phyloP scores from a whole-genome alignment of 805 yeast genomes.

The Ogataea minuta region DNA sequence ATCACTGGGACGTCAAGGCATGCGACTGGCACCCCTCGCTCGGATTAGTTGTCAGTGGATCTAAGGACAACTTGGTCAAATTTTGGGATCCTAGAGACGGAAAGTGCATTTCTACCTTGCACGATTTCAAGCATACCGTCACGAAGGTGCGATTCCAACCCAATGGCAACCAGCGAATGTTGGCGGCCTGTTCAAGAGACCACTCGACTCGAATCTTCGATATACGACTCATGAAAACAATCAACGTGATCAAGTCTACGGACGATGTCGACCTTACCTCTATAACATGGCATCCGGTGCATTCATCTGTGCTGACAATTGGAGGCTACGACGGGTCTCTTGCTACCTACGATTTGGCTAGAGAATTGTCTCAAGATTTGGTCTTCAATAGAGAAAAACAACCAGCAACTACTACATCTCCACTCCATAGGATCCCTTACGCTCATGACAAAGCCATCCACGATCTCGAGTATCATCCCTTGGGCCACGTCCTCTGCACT shows the following conservation, averaged over 20 bases:
- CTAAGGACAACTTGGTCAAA: constrained; percentile 90
- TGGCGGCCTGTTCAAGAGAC: constrained; percentile 89
- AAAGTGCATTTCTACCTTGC: constrained; percentile 71
- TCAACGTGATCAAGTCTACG: constrained; percentile 63
- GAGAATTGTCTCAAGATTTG: constrained; percentile 40
- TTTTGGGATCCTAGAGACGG: constrained; percentile 94
- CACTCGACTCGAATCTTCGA: constrained; percentile 86
- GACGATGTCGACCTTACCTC: constrained; percentile 82
- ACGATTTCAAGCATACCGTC: constrained; percentile 94
- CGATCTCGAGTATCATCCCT: constrained; percentile 87
- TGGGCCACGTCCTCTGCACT: constrained; percentile 86
- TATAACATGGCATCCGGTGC: constrained; percentile 90
- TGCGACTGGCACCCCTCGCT: constrained; percentile 95
- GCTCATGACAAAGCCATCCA: constrained; percentile 95
- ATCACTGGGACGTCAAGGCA: constrained; percentile 98
- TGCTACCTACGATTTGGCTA: constrained; percentile 68
- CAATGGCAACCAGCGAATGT: constrained; percentile 62
- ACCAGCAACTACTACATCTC: constrained; percentile 26
- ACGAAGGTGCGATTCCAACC: constrained; percentile 76
- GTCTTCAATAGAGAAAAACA: constrained; percentile 17
- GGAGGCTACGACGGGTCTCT: constrained; percentile 91
- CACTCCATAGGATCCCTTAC: constrained; percentile 65
- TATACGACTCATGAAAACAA: constrained; percentile 77
- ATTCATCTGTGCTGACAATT: constrained; percentile 71
- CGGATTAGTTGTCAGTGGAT: constrained; percentile 88